Evolutionary conservation across 805 yeast species (phyloP), one percentile per base, ranked within the genome.

Genomic region (Wickerhamomyces sydowiorum): DNA sequence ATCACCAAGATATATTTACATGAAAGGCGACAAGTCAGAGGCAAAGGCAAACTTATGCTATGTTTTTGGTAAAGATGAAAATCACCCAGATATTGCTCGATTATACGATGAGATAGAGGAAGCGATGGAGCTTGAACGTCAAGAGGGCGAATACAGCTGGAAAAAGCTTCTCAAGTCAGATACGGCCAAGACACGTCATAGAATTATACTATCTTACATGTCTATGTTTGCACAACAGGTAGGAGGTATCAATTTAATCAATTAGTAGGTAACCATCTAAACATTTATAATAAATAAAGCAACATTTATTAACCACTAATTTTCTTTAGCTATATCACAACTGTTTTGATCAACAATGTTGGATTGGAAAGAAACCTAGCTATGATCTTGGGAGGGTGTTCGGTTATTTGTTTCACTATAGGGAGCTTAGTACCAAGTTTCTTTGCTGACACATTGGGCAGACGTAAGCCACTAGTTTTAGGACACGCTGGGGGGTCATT

Each of bases 1-100:
- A 57, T 80, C 86, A 5, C 86, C 88, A 53, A 76, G 87, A 73
- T 81, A 84, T 83, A 68, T 81, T 55, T 68, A 80, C 49, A 66
- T 77, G 18, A 67, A 72, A 43, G 72, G 72, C 43, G 65, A 76
- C 53, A 64, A 67, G 47, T 71, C 66, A 31, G 82, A 78, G 50
- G 83, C 84, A 29, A 61, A 66, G 47, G 59, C 64, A 36, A 55
- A 74, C 34, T 58, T 76, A 51, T 69, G 71, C 41, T 61, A 67
- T 22, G 58, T 78, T 19, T 66, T 66, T 48, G 65, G 70, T 24
- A 57, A 68, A 32, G 72, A 73, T 19, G 52, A 52, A 2, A 51
- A 57, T 31, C 65, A 63, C 31, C 66, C 62, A 33, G 61, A 70
- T 64, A 52, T 59, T 29, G 49, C 56, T 50, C 74, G 62, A 45